Base-by-base conservation (phyloP, 2,329 filamentous ascomycete species). In the Colletotrichum navitas region DNA sequence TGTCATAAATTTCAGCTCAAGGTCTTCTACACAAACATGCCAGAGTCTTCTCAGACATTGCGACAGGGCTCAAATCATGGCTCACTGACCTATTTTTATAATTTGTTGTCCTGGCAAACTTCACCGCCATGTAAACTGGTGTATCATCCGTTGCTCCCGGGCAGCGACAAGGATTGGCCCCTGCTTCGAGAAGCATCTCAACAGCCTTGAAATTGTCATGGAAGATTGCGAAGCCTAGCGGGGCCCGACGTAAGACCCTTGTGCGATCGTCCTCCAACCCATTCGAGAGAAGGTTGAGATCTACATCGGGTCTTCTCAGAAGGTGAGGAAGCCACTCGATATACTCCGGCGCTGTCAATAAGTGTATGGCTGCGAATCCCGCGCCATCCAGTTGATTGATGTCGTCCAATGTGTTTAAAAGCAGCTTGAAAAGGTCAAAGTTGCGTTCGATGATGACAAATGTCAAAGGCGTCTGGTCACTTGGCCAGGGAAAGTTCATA, bases 201-300 rank as follows among this genome's bases (percentile, higher is more conserved):
- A 74, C 67, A 4, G 76, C 71, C 16, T 66, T 59, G 32, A 70
- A 69, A n/a, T 68, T 68, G 5, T 73, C 63, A 1, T 73, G 32
- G 39, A 41, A 26, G 11, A 76, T 74, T 11, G 76, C 76, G 36
- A 73, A 63, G 72, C 66, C 65, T 26, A 77, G 39, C 32, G 76
- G 74, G 24, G 76, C 76, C 43, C 54, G 45, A 47, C 47, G 29
- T 11, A 63, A 11, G 8, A 32, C 11, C 12, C 21, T 11, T 29
- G 14, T 26, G 29, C n/a, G 5, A 7, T 52, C 24, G 10, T 34
- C 54, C 10, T 26, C n/a, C n/a, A 56, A 10, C 2, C 36, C 54
- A 6, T 71, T 39, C 1, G 66, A 52, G 24, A 65, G 36, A 34
- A 68, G 59, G 6, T 74, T 67, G 26, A 74, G 56, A 8, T 72